Percentiles rank a stretch among this genome's conserved stretches.
These are phyloP conservation scores for Hamamelis virginiana DNA, from an alignment of 164 flowering plant genomes.

Conservation along the genomic window DNA sequence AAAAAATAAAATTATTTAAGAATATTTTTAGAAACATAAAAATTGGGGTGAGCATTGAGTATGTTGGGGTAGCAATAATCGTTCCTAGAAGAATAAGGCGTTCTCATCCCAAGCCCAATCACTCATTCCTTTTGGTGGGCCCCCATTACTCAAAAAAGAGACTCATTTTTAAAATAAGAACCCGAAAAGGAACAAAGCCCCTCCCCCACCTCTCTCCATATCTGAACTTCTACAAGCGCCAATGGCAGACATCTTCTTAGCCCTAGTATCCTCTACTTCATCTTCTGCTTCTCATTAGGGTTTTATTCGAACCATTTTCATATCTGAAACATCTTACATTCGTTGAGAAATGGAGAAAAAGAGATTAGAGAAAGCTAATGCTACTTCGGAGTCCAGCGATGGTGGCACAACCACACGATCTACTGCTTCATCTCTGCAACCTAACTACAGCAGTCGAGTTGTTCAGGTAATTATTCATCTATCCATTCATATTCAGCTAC, in stretches of 20 bases:
- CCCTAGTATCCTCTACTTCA: background rate
- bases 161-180: no score
- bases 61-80: no score
- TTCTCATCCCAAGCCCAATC: no score
- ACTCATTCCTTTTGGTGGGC: no score
- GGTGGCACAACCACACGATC: conserved; percentile 11
- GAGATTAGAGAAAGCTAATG: conserved; percentile 10
- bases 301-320: background rate
- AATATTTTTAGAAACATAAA: no score
- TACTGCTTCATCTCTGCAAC: conserved; percentile 16
- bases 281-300: background rate
- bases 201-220: background rate
- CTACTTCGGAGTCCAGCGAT: conserved; percentile 11
- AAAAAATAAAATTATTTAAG: no score
- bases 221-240: background rate
- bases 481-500: background rate
- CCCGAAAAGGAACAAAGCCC: no score
- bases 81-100: no score
- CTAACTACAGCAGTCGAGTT: conserved; percentile 25
- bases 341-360: conserved; percentile 22
- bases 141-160: no score
- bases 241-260: background rate
- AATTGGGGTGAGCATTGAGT: no score
- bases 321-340: background rate
- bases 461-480: conserved; percentile 27